A percentile compares a stretch with the other conserved stretches of the same genome.
Conservation (phyloP, 2,329 filamentous ascomycete species). For the Neonectria sp. region DNA sequence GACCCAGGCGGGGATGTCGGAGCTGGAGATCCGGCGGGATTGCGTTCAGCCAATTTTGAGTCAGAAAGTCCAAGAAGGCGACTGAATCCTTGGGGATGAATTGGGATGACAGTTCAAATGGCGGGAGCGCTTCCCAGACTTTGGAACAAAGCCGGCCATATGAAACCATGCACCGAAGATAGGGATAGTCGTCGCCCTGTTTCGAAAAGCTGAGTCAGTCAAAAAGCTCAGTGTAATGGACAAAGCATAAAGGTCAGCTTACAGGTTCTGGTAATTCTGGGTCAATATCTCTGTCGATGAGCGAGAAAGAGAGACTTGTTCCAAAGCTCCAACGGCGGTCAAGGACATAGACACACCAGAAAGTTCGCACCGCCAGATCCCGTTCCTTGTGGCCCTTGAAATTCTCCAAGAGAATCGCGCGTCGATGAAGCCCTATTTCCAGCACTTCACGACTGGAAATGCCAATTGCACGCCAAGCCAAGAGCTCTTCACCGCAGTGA, state of each 20-base stretch:
- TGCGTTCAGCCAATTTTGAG: conserved; percentile 62
- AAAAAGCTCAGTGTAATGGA: background rate
- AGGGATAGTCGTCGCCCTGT: conserved; percentile 54
- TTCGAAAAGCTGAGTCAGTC: background rate
- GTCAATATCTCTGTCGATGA: conserved; percentile 66
- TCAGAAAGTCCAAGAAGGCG: conserved; percentile 57
- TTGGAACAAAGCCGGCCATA: conserved; percentile 63
- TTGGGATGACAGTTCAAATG: conserved; percentile 52
- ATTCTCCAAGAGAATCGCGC: conserved; percentile 58
- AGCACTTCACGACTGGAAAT: conserved; percentile 62
- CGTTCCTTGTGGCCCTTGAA: conserved; percentile 52
- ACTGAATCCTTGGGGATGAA: conserved; percentile 57
- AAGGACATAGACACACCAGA: conserved; percentile 67
- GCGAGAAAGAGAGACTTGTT: conserved; percentile 64
- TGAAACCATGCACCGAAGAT: conserved; percentile 63
- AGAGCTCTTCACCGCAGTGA: conserved; percentile 64
- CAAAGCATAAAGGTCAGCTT: conserved; percentile 11
- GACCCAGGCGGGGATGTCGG: conserved; percentile 55
- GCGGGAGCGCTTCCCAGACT: conserved; percentile 61
- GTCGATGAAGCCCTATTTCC: conserved; percentile 64
- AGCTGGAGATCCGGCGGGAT: conserved; percentile 61
- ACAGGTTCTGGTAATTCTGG: conserved; percentile 62
- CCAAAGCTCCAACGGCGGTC: conserved; percentile 68
- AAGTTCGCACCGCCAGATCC: conserved; percentile 55
- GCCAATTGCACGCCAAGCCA: conserved; percentile 64